These are phyloP conservation scores for Corrigiola litoralis DNA, from an alignment of 179 eudicot genomes.

Conservation along the genomic window DNA sequence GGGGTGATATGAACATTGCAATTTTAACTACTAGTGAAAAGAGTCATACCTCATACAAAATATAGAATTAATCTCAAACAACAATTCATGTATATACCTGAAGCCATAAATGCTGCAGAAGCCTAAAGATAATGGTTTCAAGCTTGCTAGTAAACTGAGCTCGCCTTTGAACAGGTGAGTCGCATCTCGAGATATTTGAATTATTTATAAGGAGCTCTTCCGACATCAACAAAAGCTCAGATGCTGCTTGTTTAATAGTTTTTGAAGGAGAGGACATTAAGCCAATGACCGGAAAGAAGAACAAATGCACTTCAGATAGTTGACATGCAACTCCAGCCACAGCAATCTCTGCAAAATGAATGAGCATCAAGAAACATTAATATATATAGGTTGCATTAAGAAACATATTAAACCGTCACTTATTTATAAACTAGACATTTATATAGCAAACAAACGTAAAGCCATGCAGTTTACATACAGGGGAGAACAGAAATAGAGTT, in stretches of 20 bases:
- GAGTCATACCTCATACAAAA: too few relatives aligned
- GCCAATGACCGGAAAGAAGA: constrained; percentile 65
- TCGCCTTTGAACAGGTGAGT: constrained; percentile 17
- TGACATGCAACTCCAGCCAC: constrained; percentile 23
- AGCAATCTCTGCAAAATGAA: constrained; percentile 38
- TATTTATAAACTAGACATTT: not conserved
- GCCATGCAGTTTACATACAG: not conserved
- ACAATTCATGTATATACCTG: constrained; percentile 44
- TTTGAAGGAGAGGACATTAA: constrained; percentile 82
- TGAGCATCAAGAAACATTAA: not conserved
- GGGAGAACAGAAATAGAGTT: too few relatives aligned
- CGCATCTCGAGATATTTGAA: constrained; percentile 20
- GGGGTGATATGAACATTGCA: too few relatives aligned
- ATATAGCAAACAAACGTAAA: not conserved
- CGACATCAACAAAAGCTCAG: constrained; percentile 49
- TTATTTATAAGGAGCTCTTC: constrained; percentile 40
- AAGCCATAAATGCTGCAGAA: constrained; percentile 61
- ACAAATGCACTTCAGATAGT: constrained; percentile 47
- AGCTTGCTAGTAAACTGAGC: constrained; percentile 44
- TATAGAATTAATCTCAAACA: too few relatives aligned
- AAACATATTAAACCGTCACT: not conserved
- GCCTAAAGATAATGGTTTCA: constrained; percentile 45
- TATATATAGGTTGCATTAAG: not conserved
- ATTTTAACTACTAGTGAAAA: too few relatives aligned
- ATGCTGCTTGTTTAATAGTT: constrained; percentile 63